A percentile compares a stretch with the other conserved stretches of the same genome.
phyloP scores from a whole-genome alignment of 768 basidiomycete genomes.

The Suillus luteus region DNA sequence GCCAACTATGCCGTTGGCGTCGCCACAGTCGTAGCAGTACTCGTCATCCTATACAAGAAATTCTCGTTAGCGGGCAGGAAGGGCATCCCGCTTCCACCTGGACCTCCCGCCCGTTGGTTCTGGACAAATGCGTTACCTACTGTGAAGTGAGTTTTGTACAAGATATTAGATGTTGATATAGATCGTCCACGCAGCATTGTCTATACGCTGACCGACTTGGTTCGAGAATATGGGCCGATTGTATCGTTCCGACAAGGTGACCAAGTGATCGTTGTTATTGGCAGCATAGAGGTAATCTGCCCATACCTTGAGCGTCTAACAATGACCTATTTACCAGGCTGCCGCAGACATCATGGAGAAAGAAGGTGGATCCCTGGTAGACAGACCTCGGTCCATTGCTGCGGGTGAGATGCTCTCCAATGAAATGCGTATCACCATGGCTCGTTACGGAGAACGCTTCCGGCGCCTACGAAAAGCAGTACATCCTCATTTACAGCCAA shows the following conservation, averaged over 20 bases:
- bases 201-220: constrained; percentile 47
- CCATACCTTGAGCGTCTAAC: constrained; percentile 15
- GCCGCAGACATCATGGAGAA: constrained; percentile 64
- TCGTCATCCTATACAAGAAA: constrained; percentile 9
- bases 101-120: constrained; percentile 21
- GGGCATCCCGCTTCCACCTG: constrained; percentile 20
- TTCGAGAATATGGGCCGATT: constrained; percentile 56
- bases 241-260: constrained; percentile 52
- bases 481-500: constrained; percentile 55
- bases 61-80: neutral
- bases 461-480: constrained; percentile 56
- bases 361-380: constrained; percentile 50
- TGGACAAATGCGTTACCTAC: constrained; percentile 20
- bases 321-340: constrained; percentile 46
- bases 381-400: constrained; percentile 51
- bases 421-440: constrained; percentile 54
- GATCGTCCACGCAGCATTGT: constrained; percentile 10
- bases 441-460: constrained; percentile 51
- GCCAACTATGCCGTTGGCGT: constrained; percentile 46
- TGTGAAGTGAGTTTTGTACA: constrained; percentile 1
- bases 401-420: constrained; percentile 56
- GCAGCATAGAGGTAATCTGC: constrained; percentile 21
- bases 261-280: constrained; percentile 20
- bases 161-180: neutral
- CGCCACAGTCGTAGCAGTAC: constrained; percentile 38